Conservation (phyloP, 306 rosid species). For the Cicer bijugum region DNA sequence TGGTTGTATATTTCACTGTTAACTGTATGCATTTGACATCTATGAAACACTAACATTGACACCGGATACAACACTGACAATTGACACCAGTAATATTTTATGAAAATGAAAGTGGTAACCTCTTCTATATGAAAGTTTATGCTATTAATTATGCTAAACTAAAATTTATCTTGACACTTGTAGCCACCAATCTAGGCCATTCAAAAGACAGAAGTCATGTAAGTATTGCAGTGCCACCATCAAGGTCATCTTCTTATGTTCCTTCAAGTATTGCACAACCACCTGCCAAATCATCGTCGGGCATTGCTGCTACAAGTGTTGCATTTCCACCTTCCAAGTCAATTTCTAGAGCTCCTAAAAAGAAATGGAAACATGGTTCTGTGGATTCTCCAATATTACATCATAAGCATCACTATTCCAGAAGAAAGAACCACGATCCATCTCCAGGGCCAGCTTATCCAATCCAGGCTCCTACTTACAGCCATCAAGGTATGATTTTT, state of each 20-base stretch:
- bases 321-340: constrained; percentile 73
- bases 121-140: constrained; percentile 34
- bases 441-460: constrained; percentile 52
- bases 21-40: not conserved
- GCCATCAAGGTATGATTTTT: constrained; percentile 62
- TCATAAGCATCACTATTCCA: constrained; percentile 49
- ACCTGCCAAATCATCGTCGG: constrained; percentile 43
- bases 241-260: constrained; percentile 40
- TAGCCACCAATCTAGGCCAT: constrained; percentile 51
- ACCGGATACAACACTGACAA: too few relatives aligned
- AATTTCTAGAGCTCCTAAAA: constrained; percentile 47
- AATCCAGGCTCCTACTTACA: constrained; percentile 55
- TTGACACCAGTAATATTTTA: too few relatives aligned
- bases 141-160: constrained; percentile 10
- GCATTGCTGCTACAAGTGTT: constrained; percentile 44
- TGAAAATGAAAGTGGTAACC: not conserved
- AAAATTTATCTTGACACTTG: constrained; percentile 35
- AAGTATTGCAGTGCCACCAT: constrained; percentile 60
- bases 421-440: constrained; percentile 48
- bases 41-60: too few relatives aligned
- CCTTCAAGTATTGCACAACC: constrained; percentile 51
- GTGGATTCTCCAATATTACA: constrained; percentile 51
- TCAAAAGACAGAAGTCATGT: constrained; percentile 38
- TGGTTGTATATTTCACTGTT: not conserved
- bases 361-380: constrained; percentile 54